Percentiles rank a stretch among this genome's conserved stretches.
These are phyloP conservation scores for Aspergillus vadensis DNA, from an alignment of 2,329 filamentous ascomycete genomes.

Conservation along the genomic window DNA sequence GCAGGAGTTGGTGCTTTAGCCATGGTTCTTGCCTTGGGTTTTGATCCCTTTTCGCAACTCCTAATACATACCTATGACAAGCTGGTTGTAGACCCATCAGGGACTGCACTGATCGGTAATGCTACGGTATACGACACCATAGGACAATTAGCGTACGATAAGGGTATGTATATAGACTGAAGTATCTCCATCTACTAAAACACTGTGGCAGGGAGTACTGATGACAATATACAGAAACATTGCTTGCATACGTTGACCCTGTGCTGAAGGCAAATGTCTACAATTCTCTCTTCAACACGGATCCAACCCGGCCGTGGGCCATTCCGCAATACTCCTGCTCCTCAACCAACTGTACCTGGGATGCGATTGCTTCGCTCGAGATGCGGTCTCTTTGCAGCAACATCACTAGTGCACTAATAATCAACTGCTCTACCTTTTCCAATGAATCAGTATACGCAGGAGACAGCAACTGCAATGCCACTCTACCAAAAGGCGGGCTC, in stretches of 20 bases:
- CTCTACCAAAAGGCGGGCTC: not conserved
- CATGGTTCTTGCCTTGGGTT: conserved; percentile 28
- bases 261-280: conserved; percentile 16
- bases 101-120: not conserved
- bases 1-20: not conserved
- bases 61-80: not conserved
- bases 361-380: conserved; percentile 8
- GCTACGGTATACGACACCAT: no score
- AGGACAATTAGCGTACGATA: no score
- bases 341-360: conserved; percentile 18
- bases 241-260: conserved; percentile 5
- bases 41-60: not conserved
- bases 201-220: not conserved
- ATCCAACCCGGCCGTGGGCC: conserved; percentile 11
- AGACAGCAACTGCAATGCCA: not conserved
- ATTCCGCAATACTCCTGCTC: conserved; percentile 13
- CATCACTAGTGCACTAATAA: not conserved
- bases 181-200: not conserved
- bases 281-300: conserved; percentile 15
- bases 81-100: not conserved
- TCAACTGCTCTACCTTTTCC: conserved; percentile 1
- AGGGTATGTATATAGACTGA: no score
- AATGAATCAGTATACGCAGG: no score
- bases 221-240: not conserved
- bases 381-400: conserved; percentile 11